Evolutionary conservation across 148 eudicot genomes (phyloP).

Genomic region (Diospyros lotus): DNA sequence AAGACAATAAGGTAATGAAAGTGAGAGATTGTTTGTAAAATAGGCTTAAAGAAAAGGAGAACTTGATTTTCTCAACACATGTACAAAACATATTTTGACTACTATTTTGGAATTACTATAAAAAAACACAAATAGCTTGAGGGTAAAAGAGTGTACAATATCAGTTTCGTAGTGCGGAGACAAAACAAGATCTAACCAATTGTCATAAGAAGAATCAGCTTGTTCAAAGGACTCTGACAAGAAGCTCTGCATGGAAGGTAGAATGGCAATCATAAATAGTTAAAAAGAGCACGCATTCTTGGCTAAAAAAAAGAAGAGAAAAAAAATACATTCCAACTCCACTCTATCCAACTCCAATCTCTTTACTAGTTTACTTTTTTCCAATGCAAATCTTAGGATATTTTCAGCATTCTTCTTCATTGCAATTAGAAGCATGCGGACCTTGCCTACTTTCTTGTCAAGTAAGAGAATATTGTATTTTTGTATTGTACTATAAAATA

Average conservation of each 20-base stretch:
- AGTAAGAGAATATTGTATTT: too few species aligned
- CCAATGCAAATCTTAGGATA: background rate
- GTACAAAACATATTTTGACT: background rate
- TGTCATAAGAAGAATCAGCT: conserved; percentile 60
- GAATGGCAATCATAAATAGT: too few species aligned
- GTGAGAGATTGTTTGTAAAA: too few species aligned
- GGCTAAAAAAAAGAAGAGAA: too few species aligned
- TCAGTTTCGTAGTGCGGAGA: conserved; percentile 92
- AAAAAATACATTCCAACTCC: too few species aligned
- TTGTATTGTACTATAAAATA: too few species aligned
- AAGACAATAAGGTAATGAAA: background rate
- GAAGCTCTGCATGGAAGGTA: background rate
- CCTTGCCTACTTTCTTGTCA: too few species aligned
- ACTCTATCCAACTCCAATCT: too few species aligned
- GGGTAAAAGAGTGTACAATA: conserved; percentile 34
- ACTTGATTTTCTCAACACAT: background rate
- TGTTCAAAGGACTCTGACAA: conserved; percentile 33
- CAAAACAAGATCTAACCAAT: conserved; percentile 81
- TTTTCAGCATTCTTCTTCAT: background rate
- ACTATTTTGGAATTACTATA: background rate
- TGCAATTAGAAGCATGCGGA: background rate
- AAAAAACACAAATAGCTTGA: background rate
- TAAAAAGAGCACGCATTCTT: too few species aligned
- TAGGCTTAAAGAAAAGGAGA: background rate
- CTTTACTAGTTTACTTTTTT: too few species aligned